Conservation (phyloP, 1,139 yeast species). For the Debaryomyces fabryi region DNA sequence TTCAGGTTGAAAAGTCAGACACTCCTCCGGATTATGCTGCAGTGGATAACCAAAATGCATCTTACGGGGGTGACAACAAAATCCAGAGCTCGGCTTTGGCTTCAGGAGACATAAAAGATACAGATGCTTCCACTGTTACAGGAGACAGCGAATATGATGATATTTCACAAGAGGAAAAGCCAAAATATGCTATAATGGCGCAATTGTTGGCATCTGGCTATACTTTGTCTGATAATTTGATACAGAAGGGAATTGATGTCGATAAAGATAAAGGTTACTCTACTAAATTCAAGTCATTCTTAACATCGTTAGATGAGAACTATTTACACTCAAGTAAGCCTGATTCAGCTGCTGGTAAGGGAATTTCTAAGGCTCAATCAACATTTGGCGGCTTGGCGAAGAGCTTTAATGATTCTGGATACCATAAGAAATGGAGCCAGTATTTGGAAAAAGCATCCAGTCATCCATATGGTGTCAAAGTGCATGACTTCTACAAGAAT, state of each 20-base stretch:
- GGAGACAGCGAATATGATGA: slow-evolving; percentile 48
- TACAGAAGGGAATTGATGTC: slow-evolving; percentile 60
- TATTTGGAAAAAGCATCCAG: slow-evolving; percentile 41
- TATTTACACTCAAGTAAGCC: slow-evolving; percentile 61
- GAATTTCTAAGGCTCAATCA: slow-evolving; percentile 19
- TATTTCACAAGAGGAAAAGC: slow-evolving; percentile 75
- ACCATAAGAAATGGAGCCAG: slow-evolving; percentile 29
- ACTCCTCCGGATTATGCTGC: slow-evolving; percentile 12
- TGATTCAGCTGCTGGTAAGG: slow-evolving; percentile 20
- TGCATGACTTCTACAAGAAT: slow-evolving; percentile 41
- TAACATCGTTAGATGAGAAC: slow-evolving; percentile 57
- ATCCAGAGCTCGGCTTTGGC: slow-evolving; percentile 10
- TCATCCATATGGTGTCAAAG: slow-evolving; percentile 40
- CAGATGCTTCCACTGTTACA: slow-evolving; percentile 23
- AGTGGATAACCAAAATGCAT: slow-evolving; percentile 11
- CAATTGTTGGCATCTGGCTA: slow-evolving; percentile 77
- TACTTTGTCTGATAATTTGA: slow-evolving; percentile 61
- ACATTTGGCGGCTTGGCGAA: slow-evolving; percentile 9
- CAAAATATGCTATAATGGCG: slow-evolving; percentile 74
- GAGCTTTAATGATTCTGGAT: slow-evolving; percentile 16
- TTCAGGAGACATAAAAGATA: slow-evolving; percentile 27
- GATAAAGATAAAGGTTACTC: slow-evolving; percentile 70
- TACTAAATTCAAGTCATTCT: slow-evolving; percentile 55
- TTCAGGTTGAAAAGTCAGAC: slow-evolving; percentile 46
- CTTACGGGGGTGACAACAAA: slow-evolving; percentile 13